Conservation (phyloP, 306 rosid species). For the Datisca glomerata region DNA sequence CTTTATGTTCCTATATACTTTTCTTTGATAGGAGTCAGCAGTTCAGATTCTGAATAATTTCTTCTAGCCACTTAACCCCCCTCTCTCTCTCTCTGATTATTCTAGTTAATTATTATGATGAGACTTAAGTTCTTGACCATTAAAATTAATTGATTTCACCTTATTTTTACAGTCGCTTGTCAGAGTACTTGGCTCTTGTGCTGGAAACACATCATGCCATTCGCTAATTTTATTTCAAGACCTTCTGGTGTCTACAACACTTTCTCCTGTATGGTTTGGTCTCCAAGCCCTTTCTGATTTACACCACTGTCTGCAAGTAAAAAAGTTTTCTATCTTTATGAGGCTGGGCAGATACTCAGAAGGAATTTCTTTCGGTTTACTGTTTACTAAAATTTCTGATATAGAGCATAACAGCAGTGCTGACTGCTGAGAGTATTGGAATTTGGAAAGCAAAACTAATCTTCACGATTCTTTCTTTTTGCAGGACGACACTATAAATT, state of each 20-base stretch:
- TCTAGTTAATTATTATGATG: too few species aligned
- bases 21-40: too few species aligned
- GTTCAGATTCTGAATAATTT: too few species aligned
- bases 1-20: too few species aligned
- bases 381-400: too few species aligned
- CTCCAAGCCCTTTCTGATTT: conserved; percentile 15
- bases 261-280: conserved; percentile 78
- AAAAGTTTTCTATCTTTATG: neutral
- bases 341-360: too few species aligned
- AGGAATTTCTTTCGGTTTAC: too few species aligned
- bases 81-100: too few species aligned
- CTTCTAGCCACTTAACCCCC: too few species aligned
- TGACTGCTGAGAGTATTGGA: too few species aligned
- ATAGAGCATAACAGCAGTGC: too few species aligned
- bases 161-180: conserved; percentile 74
- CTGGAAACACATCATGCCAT: conserved; percentile 67
- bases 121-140: conserved; percentile 16
- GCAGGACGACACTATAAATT: conserved; percentile 84
- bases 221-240: conserved; percentile 85
- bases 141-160: conserved; percentile 5
- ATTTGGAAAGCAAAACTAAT: neutral
- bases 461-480: conserved; percentile 2
- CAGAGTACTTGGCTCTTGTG: conserved; percentile 63
- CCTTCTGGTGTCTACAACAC: conserved; percentile 87
- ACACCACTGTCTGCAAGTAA: neutral